Evolutionary conservation across 1,139 yeast genomes (phyloP), one percentile per base, ranked within the genome.

Genomic region (Saccharomyces hybrid): DNA sequence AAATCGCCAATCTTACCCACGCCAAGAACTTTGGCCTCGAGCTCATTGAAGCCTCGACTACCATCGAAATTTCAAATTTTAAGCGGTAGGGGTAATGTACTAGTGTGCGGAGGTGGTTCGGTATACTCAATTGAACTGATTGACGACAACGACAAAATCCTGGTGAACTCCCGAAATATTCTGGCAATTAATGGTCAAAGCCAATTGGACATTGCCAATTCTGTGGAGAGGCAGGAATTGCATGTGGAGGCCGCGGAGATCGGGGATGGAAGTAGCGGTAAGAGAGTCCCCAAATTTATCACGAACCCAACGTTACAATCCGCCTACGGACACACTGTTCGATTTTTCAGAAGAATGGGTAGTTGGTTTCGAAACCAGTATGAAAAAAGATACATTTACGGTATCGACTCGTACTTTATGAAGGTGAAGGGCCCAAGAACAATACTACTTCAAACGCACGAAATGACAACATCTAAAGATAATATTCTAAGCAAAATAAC

Each of bases 391-490:
- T 47, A 54, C 32, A 55, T 52, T 49, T 54, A 48, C 31, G 59
- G 61, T 31, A 51, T 52, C 14, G 60, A 65, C 16, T 53, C 59
- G 23, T 59, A 58, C 26, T 67, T 61, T 38, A 51, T 67, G 16
- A 62, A 60, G 49, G 61, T 69, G 2, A 59, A 57, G 28, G 73
- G 73, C 1, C 73, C 73, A 47, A 63, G 73, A 59, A 60, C 65
- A 8, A 46, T 69, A 2, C 53, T 69, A 16, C 60, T 69, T 4
- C 72, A 69, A 56, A 67, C 53, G 11, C 44, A 38, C 11, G 44
- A 38, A 38, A 38, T 38, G 44, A 38, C 62, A 41, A 56, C 63
- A 20, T 56, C 56, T 52, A 59, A 58, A 41, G 61, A 52, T 23
- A 57, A 58, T 41, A 49, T 59, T 8, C 54, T 57, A 41, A 46